Base-by-base conservation (phyloP, 148 eudicot genomes). In the Suaeda aralocaspica region DNA sequence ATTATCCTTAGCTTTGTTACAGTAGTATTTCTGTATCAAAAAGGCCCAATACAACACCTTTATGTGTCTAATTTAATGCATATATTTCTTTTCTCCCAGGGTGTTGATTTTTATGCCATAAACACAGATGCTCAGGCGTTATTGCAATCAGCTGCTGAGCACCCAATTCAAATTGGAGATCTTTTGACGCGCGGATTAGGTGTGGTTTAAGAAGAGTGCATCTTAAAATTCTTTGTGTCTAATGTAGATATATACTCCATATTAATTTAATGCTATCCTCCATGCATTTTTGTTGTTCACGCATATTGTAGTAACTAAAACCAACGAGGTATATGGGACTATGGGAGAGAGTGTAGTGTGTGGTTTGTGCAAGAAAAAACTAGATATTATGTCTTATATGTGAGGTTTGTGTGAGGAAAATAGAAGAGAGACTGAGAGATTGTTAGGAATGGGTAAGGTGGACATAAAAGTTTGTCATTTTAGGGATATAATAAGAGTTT, bases 161-260 rank as follows among this genome's bases (percentile, higher is more conserved):
- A 89, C 81, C 99, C 97, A 4, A 83, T 94, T 77, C 96, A 91
- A 74, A 94, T 94, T 71, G 97, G 97, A 78, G 97, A 94, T 78
- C 91, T 94, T 74, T 84, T 94, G 85, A 94, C 99, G 44, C 99
- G 99, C 74, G 99, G 99, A 77, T 86, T 94, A 74, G 99, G 99
- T 94, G 73, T 69, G 83, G 65, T 14, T 24, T 6, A 18, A 21
- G 16, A 22, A 41, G 4, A 60, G 34, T 34, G 25, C 1, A 29
- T 16, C 13, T 33, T 33, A 0, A 31, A 6, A 13, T 13, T 30
- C n/a, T 18, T 59, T 30, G 30, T 34, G 15, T 63, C 31, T 41
- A 22, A 63, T 22, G 2, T 41, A 3, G 66, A 16, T 22, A 11
- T 24, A 9, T 4, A 6, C 41, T 12, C 11, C n/a, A 62, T 11